Conservation (phyloP, 148 eudicot genomes). For the Heliosperma pusillum region DNA sequence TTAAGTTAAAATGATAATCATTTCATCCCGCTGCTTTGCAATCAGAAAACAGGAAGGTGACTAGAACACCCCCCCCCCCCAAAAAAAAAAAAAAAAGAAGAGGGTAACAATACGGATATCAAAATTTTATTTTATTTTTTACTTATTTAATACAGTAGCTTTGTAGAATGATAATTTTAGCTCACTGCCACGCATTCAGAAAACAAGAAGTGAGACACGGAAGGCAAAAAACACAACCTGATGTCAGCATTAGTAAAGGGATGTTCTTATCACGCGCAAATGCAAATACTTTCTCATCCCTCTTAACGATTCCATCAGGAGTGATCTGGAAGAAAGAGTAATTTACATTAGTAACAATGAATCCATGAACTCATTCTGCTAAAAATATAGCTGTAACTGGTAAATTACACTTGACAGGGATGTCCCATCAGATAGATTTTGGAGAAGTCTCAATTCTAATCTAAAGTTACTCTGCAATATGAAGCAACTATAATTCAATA, state of each 20-base stretch:
- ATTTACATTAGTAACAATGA: not conserved
- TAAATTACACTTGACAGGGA: not conserved
- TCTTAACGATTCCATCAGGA: slow-evolving; percentile 63
- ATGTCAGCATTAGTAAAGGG: slow-evolving; percentile 91
- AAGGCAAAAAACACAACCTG: slow-evolving; percentile 49
- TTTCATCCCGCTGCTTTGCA: not conserved
- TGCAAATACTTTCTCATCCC: slow-evolving; percentile 88
- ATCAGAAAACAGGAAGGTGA: not conserved
- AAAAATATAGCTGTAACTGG: not conserved
- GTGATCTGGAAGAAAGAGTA: slow-evolving; percentile 51
- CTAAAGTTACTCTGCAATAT: too few relatives aligned
- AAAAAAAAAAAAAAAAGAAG: too few relatives aligned
- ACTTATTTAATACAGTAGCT: not conserved
- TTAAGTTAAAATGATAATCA: not conserved
- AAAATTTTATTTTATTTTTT: too few relatives aligned
- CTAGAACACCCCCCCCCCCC: too few relatives aligned
- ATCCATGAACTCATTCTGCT: not conserved
- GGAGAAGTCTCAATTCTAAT: too few relatives aligned
- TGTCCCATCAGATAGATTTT: not conserved
- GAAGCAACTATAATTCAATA: too few relatives aligned
- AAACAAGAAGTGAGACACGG: not conserved
- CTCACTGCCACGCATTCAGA: not conserved
- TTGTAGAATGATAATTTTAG: too few relatives aligned
- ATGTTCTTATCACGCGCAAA: slow-evolving; percentile 64
- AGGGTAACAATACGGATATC: not conserved